Percentiles rank a stretch among this genome's conserved stretches.
phyloP scores from a whole-genome alignment of 1,284 basidiomycete species.

The Ganoderma lucidum region DNA sequence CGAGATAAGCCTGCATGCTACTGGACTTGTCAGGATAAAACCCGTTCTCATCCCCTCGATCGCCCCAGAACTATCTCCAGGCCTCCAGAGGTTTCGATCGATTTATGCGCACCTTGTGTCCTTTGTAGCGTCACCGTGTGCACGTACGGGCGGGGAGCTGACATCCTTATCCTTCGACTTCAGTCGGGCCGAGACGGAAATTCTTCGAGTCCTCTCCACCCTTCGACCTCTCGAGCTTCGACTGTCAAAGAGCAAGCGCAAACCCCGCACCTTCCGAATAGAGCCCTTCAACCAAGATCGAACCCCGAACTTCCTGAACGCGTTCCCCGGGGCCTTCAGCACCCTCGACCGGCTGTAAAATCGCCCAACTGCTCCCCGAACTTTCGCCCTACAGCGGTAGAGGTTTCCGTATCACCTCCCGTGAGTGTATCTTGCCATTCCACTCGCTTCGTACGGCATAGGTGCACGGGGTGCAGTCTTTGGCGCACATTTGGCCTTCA shows the following conservation, averaged over 20 bases:
- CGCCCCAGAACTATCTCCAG: not conserved
- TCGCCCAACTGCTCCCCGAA: not conserved
- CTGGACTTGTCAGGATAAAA: not conserved
- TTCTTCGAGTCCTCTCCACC: not conserved
- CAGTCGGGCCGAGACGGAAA: not conserved
- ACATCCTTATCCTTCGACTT: not conserved
- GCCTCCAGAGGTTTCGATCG: not conserved
- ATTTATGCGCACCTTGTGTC: not conserved
- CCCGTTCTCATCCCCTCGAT: not conserved
- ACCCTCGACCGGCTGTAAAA: not conserved
- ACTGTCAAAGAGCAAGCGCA: not conserved
- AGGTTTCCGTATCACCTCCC: not conserved
- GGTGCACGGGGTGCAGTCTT: not conserved
- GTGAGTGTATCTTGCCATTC: not conserved
- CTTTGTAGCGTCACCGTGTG: not conserved
- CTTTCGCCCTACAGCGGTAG: slow-evolving; percentile 1
- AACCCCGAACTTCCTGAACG: not conserved
- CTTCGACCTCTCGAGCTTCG: not conserved
- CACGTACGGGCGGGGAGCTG: not conserved
- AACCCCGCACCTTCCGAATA: not conserved
- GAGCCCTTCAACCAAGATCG: not conserved
- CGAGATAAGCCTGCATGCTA: not conserved
- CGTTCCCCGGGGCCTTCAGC: not conserved
- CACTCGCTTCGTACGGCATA: not conserved
- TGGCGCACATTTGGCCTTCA: not conserved